A percentile compares a stretch with the other conserved stretches of the same genome.
These are phyloP conservation scores for Penicillium canescens DNA, from an alignment of 495 filamentous ascomycete genomes.

Conservation along the genomic window DNA sequence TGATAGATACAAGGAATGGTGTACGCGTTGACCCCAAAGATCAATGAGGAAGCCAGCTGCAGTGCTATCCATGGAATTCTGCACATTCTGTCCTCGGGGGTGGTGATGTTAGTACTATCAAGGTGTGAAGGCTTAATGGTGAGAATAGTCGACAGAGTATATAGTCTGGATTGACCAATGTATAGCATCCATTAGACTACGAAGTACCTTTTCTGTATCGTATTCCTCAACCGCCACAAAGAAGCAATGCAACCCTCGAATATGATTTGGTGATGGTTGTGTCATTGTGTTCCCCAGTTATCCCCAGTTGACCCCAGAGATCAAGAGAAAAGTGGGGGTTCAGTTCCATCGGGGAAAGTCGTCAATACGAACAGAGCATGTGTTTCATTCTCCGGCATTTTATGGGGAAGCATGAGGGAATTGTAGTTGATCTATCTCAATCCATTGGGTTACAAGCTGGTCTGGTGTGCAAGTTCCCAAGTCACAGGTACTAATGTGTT, in stretches of 20 bases:
- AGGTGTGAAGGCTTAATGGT: not conserved
- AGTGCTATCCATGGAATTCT: not conserved
- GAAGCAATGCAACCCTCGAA: conserved; percentile 15
- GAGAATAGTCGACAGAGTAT: not conserved
- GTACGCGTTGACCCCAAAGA: conserved; percentile 7
- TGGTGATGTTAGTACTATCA: not conserved
- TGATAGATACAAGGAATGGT: conserved; percentile 21
- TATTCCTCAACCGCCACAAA: conserved; percentile 2
- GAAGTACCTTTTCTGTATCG: not conserved
- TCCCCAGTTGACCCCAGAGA: not conserved
- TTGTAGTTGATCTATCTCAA: not conserved
- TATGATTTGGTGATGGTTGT: conserved; percentile 11
- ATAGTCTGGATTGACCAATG: not conserved
- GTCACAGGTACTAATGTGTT: not conserved
- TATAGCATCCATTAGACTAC: not conserved
- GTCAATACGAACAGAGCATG: not conserved
- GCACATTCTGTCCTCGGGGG: conserved; percentile 1
- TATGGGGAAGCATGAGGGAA: not conserved
- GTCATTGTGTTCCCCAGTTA: conserved; percentile 11
- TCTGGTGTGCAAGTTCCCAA: not conserved
- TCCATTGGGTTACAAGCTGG: not conserved
- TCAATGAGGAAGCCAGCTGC: not conserved
- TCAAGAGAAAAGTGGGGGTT: not conserved
- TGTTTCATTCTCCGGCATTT: not conserved
- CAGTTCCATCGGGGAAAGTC: not conserved